These are phyloP conservation scores for Vigna angularis DNA, from an alignment of 306 rosid species.

Conservation along the genomic window DNA sequence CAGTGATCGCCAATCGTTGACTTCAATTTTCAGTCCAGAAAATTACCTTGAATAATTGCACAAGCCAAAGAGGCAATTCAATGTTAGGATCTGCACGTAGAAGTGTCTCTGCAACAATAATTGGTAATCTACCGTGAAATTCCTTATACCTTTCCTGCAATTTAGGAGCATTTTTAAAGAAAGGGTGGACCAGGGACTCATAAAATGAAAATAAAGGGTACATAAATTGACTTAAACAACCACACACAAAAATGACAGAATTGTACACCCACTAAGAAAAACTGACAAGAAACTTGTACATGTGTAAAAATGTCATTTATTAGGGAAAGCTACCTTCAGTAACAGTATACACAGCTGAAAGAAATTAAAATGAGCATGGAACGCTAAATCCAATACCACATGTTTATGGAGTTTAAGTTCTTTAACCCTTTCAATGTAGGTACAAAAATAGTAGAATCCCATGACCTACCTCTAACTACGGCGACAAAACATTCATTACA, in stretches of 20 bases:
- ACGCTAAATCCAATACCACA: constrained; percentile 10
- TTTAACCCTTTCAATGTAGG: neutral
- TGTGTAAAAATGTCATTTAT: constrained; percentile 8
- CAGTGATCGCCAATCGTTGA: neutral
- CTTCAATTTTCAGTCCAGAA: constrained; percentile 32
- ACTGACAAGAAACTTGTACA: constrained; percentile 1
- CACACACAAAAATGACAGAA: neutral
- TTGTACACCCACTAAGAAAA: neutral
- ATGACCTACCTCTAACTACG: neutral
- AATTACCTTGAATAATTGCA: constrained; percentile 90
- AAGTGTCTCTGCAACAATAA: constrained; percentile 88
- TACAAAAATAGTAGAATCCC: neutral
- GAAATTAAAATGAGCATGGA: constrained; percentile 14
- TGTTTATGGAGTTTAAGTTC: neutral
- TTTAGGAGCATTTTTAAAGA: constrained; percentile 30
- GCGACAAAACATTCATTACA: constrained; percentile 4
- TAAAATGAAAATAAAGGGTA: constrained; percentile 6
- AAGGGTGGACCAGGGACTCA: constrained; percentile 18
- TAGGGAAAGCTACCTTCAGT: neutral
- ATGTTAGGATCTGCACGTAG: constrained; percentile 81
- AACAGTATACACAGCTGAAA: constrained; percentile 5
- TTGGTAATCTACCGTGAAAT: constrained; percentile 80
- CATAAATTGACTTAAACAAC: neutral
- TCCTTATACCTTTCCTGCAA: constrained; percentile 80
- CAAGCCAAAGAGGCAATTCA: constrained; percentile 94